Evolutionary conservation across 352 stramenopile genomes (phyloP).

Genomic region (Pythium folliculosum): DNA sequence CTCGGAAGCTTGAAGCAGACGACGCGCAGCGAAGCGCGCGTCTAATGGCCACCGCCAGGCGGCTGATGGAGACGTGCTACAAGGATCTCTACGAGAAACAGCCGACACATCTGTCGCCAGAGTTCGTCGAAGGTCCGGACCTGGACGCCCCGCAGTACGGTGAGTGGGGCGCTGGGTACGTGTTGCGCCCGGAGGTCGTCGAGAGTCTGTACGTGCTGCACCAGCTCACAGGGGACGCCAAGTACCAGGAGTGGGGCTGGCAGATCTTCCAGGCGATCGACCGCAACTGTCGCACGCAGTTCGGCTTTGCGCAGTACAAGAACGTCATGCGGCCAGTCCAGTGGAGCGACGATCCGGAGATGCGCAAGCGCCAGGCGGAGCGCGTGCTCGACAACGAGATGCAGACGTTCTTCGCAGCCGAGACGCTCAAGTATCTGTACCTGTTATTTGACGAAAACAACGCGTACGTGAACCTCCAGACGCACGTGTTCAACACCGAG

Average conservation of each 20-base stretch:
- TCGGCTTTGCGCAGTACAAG: slow-evolving; percentile 82
- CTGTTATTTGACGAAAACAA: slow-evolving; percentile 85
- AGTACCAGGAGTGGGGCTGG: slow-evolving; percentile 97
- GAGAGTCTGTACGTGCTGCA: slow-evolving; percentile 97
- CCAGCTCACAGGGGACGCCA: slow-evolving; percentile 92
- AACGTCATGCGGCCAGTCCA: slow-evolving; percentile 34
- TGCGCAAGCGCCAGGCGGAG: slow-evolving; percentile 6
- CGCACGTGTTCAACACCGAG: slow-evolving; percentile 97
- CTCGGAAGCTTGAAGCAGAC: slow-evolving; percentile 14
- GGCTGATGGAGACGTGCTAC: slow-evolving; percentile 93
- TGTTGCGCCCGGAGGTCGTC: slow-evolving; percentile 94
- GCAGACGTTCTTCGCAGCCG: slow-evolving; percentile 98
- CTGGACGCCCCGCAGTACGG: slow-evolving; percentile 27
- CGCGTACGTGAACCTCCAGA: slow-evolving; percentile 83
- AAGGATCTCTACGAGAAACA: slow-evolving; percentile 91
- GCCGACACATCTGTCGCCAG: slow-evolving; percentile 90
- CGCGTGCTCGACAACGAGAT: slow-evolving; percentile 87
- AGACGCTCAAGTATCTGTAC: slow-evolving; percentile 99
- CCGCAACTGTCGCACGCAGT: slow-evolving; percentile 86
- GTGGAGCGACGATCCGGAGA: neutral
- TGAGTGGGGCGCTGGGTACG: slow-evolving; percentile 69
- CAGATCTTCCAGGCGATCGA: slow-evolving; percentile 95
- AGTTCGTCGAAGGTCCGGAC: slow-evolving; percentile 63
- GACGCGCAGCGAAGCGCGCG: slow-evolving; percentile 63
- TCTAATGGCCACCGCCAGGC: slow-evolving; percentile 86